Percentiles rank a stretch among this genome's conserved stretches.
These are phyloP conservation scores for Rauvolfia tetraphylla DNA, from an alignment of 257 asterid species.

Conservation along the genomic window DNA sequence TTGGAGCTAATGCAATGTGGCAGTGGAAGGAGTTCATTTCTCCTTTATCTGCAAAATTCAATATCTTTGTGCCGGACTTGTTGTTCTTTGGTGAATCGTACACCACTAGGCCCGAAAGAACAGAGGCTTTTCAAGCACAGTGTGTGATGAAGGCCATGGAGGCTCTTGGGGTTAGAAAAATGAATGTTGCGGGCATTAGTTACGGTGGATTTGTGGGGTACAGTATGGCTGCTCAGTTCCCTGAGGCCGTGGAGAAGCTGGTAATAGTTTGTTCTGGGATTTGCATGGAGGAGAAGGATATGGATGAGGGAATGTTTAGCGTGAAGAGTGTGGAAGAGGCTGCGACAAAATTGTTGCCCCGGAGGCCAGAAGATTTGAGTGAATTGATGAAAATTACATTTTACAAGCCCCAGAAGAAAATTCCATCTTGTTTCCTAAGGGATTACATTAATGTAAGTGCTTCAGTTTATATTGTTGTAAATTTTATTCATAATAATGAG, in stretches of 20 bases:
- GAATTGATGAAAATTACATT: conserved; percentile 54
- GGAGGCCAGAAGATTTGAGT: conserved; percentile 56
- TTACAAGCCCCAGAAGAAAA: conserved; percentile 54
- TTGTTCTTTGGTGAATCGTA: conserved; percentile 69
- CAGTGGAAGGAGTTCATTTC: conserved; percentile 74
- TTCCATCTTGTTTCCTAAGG: conserved; percentile 68
- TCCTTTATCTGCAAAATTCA: conserved; percentile 64
- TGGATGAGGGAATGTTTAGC: conserved; percentile 67
- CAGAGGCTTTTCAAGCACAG: conserved; percentile 64
- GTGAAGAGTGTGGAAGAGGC: conserved; percentile 82
- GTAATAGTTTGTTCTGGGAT: conserved; percentile 73
- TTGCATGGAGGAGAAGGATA: conserved; percentile 71
- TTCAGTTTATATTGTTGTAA: background rate
- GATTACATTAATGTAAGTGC: conserved; percentile 70
- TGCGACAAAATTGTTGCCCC: conserved; percentile 51
- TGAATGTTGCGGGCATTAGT: conserved; percentile 66
- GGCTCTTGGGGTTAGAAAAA: conserved; percentile 46
- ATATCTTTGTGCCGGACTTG: conserved; percentile 70
- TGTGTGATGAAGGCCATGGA: conserved; percentile 64
- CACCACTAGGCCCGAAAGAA: conserved; percentile 55
- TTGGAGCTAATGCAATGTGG: conserved; percentile 96
- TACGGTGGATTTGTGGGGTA: conserved; percentile 87
- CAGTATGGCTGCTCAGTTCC: conserved; percentile 69
- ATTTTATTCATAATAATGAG: background rate
- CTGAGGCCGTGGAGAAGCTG: conserved; percentile 61